Base-by-base conservation (phyloP, 345 rosid species). In the Camelina laxa region DNA sequence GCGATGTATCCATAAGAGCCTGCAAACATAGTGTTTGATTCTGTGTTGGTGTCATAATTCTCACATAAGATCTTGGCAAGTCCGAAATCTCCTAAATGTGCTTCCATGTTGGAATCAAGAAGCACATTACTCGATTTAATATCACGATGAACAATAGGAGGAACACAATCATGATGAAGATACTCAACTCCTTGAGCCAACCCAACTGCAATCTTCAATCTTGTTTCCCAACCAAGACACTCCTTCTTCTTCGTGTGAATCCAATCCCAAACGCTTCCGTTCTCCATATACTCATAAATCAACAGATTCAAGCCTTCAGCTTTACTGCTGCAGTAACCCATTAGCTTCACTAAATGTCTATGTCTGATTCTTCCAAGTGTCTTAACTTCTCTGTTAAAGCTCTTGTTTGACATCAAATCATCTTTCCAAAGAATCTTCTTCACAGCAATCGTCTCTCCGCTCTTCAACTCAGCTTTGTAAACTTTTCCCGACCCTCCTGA, bases 221-320 rank as follows among this genome's bases (percentile, higher is more conserved):
- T 90, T 15, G 91, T 70, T 50, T 88, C 97, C 98, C 91, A 91
- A 61, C 83, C 92, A 48, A 94, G 88, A 78, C 58, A 22, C 67
- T 77, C 77, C 62, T 74, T 85, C 78, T 66, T 81, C 80, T 86
- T 89, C 33, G 59, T 55, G 66, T 94, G 92, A 75, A 94, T 83
- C 97, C 98, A 90, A 68, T 94, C 97, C 95, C 96, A 91, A 2
- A 88, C 80, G 17, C 98, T 94, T 60, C 98, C 97, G 3, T 90
- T 94, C 85, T 87, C 93, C 98, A 94, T 94, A 80, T 80, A 91
- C 75, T 94, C 96, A 8, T 94, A 91, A 20, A 94, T 87, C 84
- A 94, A 75, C 42, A 94, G 85, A 76, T 88, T 94, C 31, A 82
- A 83, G n/a, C 93, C 96, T 1, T 83, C 84, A 17, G 73, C 79